These are phyloP conservation scores for Fusarium floridanum DNA, from an alignment of 2,329 filamentous ascomycete species.

Conservation along the genomic window DNA sequence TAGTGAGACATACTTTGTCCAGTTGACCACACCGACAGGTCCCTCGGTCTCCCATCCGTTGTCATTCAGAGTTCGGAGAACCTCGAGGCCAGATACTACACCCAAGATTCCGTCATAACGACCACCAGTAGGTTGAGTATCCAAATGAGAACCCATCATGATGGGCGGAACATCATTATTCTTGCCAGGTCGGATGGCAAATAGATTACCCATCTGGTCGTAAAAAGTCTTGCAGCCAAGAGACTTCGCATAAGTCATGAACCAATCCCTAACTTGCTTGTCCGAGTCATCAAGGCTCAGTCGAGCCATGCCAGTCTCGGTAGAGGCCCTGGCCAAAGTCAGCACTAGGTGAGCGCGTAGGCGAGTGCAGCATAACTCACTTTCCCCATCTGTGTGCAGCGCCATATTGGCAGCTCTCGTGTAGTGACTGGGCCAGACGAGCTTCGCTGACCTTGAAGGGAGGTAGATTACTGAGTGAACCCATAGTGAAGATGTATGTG, in stretches of 20 bases:
- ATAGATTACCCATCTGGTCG: conserved; percentile 87
- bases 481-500: conserved; percentile 1
- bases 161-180: conserved; percentile 71
- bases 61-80: conserved; percentile 76
- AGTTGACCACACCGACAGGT: conserved; percentile 80
- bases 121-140: conserved; percentile 73
- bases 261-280: conserved; percentile 80
- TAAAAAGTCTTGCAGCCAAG: conserved; percentile 76
- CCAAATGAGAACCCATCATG: conserved; percentile 77
- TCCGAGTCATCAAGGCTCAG: conserved; percentile 79
- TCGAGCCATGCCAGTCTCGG: conserved; percentile 81
- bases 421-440: conserved; percentile 30
- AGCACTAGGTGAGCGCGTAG: background rate
- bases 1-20: conserved; percentile 70
- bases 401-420: conserved; percentile 38
- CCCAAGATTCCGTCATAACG: conserved; percentile 84
- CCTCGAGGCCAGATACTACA: conserved; percentile 78
- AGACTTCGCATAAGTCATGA: conserved; percentile 70
- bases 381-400: conserved; percentile 39
- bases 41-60: conserved; percentile 76
- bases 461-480: conserved; percentile 3
- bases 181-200: conserved; percentile 76
- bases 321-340: conserved; percentile 26
- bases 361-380: conserved; percentile 36
- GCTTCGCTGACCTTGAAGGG: conserved; percentile 11